phyloP scores from a whole-genome alignment of 2,329 filamentous ascomycete species.

The Ophiostoma sp. region DNA sequence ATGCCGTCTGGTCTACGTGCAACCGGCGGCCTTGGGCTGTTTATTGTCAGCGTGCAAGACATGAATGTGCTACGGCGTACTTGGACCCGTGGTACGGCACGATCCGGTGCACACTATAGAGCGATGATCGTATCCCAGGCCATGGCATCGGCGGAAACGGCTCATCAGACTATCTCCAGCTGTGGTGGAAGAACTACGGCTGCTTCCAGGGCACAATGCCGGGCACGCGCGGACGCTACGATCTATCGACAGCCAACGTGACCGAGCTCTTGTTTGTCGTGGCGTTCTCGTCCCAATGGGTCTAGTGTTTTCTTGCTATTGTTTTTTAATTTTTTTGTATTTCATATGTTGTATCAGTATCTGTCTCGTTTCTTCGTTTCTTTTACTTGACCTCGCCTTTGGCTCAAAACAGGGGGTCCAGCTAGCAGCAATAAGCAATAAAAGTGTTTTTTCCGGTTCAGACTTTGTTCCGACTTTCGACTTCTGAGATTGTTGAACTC shows the following conservation, averaged over 20 bases:
- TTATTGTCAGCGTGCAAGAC: no score
- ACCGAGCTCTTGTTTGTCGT: no score
- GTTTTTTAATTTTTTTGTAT: not conserved
- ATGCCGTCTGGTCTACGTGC: slow-evolving; percentile 38
- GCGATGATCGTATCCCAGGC: slow-evolving; percentile 32
- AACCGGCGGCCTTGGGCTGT: not conserved
- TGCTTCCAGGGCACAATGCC: no score
- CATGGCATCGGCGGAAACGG: slow-evolving; percentile 10
- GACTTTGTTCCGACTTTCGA: no score
- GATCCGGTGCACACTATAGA: slow-evolving; percentile 42
- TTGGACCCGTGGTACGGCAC: slow-evolving; percentile 32
- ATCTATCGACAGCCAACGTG: no score
- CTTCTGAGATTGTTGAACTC: no score
- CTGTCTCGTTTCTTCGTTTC: not conserved
- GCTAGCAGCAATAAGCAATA: not conserved
- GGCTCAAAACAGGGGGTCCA: slow-evolving; percentile 17
- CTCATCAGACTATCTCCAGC: no score
- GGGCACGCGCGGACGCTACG: no score
- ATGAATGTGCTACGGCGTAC: no score
- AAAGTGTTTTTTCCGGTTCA: not conserved
- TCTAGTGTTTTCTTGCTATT: not conserved
- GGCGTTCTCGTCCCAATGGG: no score
- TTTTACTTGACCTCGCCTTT: slow-evolving; percentile 13
- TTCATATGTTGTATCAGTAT: not conserved
- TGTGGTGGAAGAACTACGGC: no score